Conservation (phyloP, 2,329 filamentous ascomycete genomes). For the Amauroascus verrucosus region DNA sequence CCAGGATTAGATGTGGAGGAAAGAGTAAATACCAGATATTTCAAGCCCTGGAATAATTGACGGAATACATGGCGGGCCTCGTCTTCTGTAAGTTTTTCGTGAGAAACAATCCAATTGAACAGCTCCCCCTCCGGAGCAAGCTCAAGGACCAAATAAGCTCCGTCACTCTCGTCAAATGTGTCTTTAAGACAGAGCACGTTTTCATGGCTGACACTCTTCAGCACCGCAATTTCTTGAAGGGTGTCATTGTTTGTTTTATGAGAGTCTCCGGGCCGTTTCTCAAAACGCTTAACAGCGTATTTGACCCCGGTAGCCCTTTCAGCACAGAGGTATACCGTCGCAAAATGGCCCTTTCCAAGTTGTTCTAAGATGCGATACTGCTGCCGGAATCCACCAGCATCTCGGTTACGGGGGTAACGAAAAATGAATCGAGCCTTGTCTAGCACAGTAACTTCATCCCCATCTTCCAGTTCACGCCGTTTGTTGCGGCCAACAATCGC, state of each 20-base stretch:
- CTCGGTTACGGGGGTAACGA: conserved; percentile 67
- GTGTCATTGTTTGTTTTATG: conserved; percentile 76
- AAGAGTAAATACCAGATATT: conserved; percentile 65
- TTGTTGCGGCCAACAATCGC: conserved; percentile 85
- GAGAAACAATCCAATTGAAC: conserved; percentile 89
- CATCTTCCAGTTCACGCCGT: conserved; percentile 73
- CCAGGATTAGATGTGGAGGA: neutral
- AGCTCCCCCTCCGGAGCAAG: conserved; percentile 86
- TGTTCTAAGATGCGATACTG: conserved; percentile 78
- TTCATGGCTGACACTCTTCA: conserved; percentile 95
- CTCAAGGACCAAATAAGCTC: conserved; percentile 84
- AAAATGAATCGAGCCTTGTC: conserved; percentile 83
- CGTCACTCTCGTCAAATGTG: conserved; percentile 83
- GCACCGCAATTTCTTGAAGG: conserved; percentile 84
- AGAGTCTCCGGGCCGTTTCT: conserved; percentile 69
- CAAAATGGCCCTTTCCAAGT: conserved; percentile 90
- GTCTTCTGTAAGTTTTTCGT: conserved; percentile 73
- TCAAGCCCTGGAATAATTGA: conserved; percentile 86
- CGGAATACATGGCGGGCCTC: conserved; percentile 80
- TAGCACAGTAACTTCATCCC: conserved; percentile 81
- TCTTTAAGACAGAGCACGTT: conserved; percentile 89
- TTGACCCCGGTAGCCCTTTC: conserved; percentile 73
- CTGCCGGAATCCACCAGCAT: conserved; percentile 68
- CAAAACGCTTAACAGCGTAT: conserved; percentile 92
- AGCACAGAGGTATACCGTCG: conserved; percentile 81